A percentile compares a stretch with the other conserved stretches of the same genome.
These are phyloP conservation scores for Candolleomyces efflorescens DNA, from an alignment of 768 basidiomycete species.

Conservation along the genomic window DNA sequence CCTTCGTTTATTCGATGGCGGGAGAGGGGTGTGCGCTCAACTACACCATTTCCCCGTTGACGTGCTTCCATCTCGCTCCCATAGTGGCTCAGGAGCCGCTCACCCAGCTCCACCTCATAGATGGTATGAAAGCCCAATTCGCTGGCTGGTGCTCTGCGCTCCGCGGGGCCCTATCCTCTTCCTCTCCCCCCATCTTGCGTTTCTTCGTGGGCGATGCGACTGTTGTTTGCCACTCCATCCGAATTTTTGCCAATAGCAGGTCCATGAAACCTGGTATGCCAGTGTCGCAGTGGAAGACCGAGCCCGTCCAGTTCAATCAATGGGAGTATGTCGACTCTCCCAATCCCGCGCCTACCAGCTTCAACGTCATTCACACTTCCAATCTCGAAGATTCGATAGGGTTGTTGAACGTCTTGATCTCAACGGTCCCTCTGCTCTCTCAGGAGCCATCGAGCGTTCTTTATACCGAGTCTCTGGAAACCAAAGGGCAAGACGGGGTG, in stretches of 20 bases:
- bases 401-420: constrained; percentile 38
- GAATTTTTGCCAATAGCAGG: constrained; percentile 12
- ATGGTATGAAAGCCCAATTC: constrained; percentile 11
- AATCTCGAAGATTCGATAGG: constrained; percentile 46
- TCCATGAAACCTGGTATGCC: constrained; percentile 18
- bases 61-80: constrained; percentile 37
- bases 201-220: constrained; percentile 38
- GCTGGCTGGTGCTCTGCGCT: constrained; percentile 9
- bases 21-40: constrained; percentile 38
- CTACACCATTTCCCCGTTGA: constrained; percentile 39
- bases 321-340: background rate
- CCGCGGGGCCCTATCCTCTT: constrained; percentile 7
- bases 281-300: constrained; percentile 8
- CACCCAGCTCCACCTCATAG: background rate
- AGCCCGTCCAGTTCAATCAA: background rate
- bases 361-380: constrained; percentile 47
- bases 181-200: constrained; percentile 25
- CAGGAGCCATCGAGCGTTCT: constrained; percentile 27
- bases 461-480: constrained; percentile 40
- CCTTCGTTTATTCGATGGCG: constrained; percentile 37
- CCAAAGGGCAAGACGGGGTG: constrained; percentile 21
- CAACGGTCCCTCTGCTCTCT: constrained; percentile 33
- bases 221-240: constrained; percentile 34
- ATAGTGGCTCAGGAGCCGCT: constrained; percentile 10
- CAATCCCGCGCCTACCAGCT: constrained; percentile 15